Evolutionary conservation across 2,329 filamentous ascomycete genomes (phyloP).

Genomic region (Ampelomyces quisqualis): DNA sequence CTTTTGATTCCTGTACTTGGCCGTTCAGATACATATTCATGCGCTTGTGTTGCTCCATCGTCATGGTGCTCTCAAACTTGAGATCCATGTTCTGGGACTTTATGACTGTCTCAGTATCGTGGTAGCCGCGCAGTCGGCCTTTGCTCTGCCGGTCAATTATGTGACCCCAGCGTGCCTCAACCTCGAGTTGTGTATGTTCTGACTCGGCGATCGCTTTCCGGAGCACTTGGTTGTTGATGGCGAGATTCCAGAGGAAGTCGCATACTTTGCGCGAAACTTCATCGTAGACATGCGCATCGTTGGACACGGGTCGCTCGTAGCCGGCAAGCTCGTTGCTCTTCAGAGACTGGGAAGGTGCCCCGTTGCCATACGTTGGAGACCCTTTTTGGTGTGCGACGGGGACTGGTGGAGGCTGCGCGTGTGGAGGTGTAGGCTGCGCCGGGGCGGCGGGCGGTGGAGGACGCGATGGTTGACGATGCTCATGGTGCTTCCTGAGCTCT

Average conservation of each 20-base stretch:
- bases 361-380: slow-evolving; percentile 12
- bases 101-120: slow-evolving; percentile 59
- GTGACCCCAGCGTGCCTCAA: slow-evolving; percentile 89
- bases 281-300: slow-evolving; percentile 66
- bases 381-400: slow-evolving; percentile 23
- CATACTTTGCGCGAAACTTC: slow-evolving; percentile 74
- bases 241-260: slow-evolving; percentile 74
- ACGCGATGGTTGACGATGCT: slow-evolving; percentile 25
- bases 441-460: slow-evolving; percentile 20
- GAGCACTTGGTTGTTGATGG: slow-evolving; percentile 66
- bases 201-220: slow-evolving; percentile 52
- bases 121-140: slow-evolving; percentile 65
- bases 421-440: slow-evolving; percentile 5
- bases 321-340: slow-evolving; percentile 21
- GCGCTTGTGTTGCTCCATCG: slow-evolving; percentile 80
- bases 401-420: slow-evolving; percentile 18
- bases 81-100: slow-evolving; percentile 23
- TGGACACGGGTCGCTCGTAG: slow-evolving; percentile 64
- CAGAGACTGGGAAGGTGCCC: slow-evolving; percentile 9
- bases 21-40: slow-evolving; percentile 85
- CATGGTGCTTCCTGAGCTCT: slow-evolving; percentile 25
- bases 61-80: slow-evolving; percentile 84
- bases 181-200: slow-evolving; percentile 75
- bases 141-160: slow-evolving; percentile 70
- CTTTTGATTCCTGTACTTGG: slow-evolving; percentile 58